Base-by-base conservation (phyloP, 176 grass and related monocot genomes). In the Zizania latifolia region DNA sequence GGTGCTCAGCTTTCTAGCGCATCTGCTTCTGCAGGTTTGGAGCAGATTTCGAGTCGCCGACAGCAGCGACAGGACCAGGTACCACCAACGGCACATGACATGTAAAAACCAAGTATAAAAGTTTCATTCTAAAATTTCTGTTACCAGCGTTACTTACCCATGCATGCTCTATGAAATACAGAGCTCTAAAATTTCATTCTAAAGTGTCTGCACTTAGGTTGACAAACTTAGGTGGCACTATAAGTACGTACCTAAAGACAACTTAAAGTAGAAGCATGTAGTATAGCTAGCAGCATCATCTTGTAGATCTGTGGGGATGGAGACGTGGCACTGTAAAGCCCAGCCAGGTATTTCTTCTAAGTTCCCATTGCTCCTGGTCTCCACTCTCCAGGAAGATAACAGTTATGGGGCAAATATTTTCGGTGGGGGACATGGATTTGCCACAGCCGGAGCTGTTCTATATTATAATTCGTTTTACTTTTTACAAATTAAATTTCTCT, bases 141-240 rank as follows among this genome's bases (percentile, higher is more conserved):
- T 81, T 70, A 86, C 78, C 21, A 65, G 26, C 1, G 12, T 50
- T 32, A 9, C 35, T 34, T 58, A 36, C 19, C 35, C 46, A 31
- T 60, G 39, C 45, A 44, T 36, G 64, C 7, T 22, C 21, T 38
- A 16, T 29, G 11, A 19, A 28, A 21, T 21, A 21, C 21, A 28
- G 75, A 53, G 60, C 48, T n/a, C 22, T 17, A 53, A 53, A 16
- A 40, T 57, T 64, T 48, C 77, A 5, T 8, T 10, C 3, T 17
- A 72, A n/a, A 71, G 59, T 26, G 65, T n/a, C 13, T 8, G 38
- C 65, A 51, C 48, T 7, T 51, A 21, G 66, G 48, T 78, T 65
- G 73, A 71, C 79, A 82, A 66, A 51, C 66, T 77, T 82, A 4
- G 78, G 84, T 82, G 53, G 67, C 15, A 27, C n/a, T 32, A 45